Base-by-base conservation (phyloP, 176 grass and related monocot species). In the Bothriochloa decipiens region DNA sequence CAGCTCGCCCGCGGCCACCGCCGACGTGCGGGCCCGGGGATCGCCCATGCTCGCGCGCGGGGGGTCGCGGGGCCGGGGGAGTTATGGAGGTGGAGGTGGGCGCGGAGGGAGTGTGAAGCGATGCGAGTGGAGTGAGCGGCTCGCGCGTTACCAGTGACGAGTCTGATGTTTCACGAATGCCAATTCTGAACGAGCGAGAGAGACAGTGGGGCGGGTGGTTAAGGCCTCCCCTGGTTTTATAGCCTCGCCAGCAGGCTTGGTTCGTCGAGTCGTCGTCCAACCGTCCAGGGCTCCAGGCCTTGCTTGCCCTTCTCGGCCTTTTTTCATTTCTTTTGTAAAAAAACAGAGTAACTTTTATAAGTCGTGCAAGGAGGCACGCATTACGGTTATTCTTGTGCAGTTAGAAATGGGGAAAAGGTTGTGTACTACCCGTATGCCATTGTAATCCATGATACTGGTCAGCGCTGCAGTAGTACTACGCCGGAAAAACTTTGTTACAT, bases 31-130 rank as follows among this genome's bases (percentile, higher is more conserved):
- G 39, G 50, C 23, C 39, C 89, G 80, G 18, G 65, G 77, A 76
- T 91, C 89, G 60, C 76, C 85, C 89, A 91, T 91, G 75, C 64
- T 52, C 77, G 42, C 23, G 15, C 49, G 15, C 45, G 3, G 70
- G 13, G 53, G n/a, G n/a, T n/a, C n/a, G n/a, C n/a, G n/a, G n/a
- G 40, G 50, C 36, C n/a, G 33, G 18, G 72, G 72, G 58, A 28
- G 61, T 52, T 84, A 75, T 63, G 47, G 60, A 5, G 53, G 25
- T 32, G 43, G n/a, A 55, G 47, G 16, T 5, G 4, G 6, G 29
- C 8, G 42, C 6, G 42, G 42, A 2, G n/a, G 29, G n/a, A 12
- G 68, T 37, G 81, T 33, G 63, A 8, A 29, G 83, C 3, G 74
- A 22, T 53, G 82, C 6, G 73, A 47, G 8, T 76, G 8, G 75